Base-by-base conservation (phyloP, 768 basidiomycete genomes). In the Kwoniella sp. region DNA sequence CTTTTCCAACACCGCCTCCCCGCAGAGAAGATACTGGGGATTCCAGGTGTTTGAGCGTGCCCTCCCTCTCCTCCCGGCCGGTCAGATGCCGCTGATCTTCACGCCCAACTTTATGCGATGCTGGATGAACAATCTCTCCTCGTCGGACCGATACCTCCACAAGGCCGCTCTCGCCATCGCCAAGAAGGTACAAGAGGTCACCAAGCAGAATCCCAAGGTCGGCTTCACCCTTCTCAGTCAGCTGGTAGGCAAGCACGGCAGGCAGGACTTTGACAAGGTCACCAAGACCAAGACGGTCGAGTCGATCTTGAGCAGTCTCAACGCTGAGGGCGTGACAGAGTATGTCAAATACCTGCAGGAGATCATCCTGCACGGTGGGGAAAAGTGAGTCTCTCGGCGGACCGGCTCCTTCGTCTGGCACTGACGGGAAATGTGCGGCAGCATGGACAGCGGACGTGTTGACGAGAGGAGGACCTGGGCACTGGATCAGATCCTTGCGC, bases 41-140 rank as follows among this genome's bases (percentile, higher is more conserved):
- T 93, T 98, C 77, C 85, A 86, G 62, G 81, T 93, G 17, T 88
- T 96, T 76, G 82, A 84, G 64, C 85, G 82, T 58, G 83, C 89
- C 7, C 77, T 95, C 34, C 80, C 81, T 14, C 83, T 83, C 31
- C 80, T 88, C 26, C 77, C 80, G 14, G 73, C 82, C 15, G 75
- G 80, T 38, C 84, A 82, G 46, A 78, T 93, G 62, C 86, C 88
- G 0, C 84, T 89, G 80, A 78, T 98, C 28, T 91, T 99, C 72
- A 92, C 88, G 17, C 86, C 85, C 64, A 91, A 95, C 71, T 88
- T 95, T 66, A 91, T 96, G 87, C 84, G 90, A 31, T 85, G 86
- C 31, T 93, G 92, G 89, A 92, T 93, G 54, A 93, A 93, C 69
- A 91, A 98, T 73, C 79, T 99, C 19, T 87, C 89, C 0, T 84